Percentiles rank a stretch among this genome's conserved stretches.
Evolutionary conservation across 805 yeast species (phyloP).

Genomic region (Saturnispora kantuleensis): DNA sequence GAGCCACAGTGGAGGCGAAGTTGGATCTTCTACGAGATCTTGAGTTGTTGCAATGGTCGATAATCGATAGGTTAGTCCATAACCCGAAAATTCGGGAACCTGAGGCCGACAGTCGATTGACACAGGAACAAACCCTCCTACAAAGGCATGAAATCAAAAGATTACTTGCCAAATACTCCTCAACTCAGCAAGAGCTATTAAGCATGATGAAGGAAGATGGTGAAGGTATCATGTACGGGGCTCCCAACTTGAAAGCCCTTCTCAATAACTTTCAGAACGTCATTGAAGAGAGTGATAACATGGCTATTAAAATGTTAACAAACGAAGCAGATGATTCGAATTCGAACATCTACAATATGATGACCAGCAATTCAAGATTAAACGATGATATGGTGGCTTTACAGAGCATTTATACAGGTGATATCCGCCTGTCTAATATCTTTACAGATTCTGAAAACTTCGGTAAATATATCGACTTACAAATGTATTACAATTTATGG

Average conservation of each 20-base stretch:
- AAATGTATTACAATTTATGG: slow-evolving; percentile 42
- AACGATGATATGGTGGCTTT: not conserved
- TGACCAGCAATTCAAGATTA: not conserved
- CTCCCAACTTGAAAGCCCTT: not conserved
- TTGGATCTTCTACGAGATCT: slow-evolving; percentile 47
- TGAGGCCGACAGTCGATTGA: slow-evolving; percentile 25
- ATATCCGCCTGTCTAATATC: slow-evolving; percentile 36
- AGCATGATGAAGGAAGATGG: slow-evolving; percentile 8
- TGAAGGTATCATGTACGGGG: not conserved
- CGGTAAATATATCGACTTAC: slow-evolving; percentile 58
- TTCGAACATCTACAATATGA: slow-evolving; percentile 1
- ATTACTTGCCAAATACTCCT: slow-evolving; percentile 38
- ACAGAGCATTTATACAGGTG: slow-evolving; percentile 26
- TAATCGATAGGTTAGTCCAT: slow-evolving; percentile 48
- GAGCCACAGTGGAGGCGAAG: slow-evolving; percentile 23
- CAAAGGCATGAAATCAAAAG: slow-evolving; percentile 60
- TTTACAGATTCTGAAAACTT: slow-evolving; percentile 53
- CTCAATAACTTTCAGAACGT: not conserved
- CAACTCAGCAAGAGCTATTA: slow-evolving; percentile 21
- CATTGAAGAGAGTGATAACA: slow-evolving; percentile 5
- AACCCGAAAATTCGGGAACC: slow-evolving; percentile 46
- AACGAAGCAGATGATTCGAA: not conserved
- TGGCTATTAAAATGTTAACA: slow-evolving; percentile 2
- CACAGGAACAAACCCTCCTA: slow-evolving; percentile 40
- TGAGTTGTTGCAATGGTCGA: slow-evolving; percentile 61